These are phyloP conservation scores for Ophiostoma tasmaniense DNA, from an alignment of 2,329 filamentous ascomycete species.

Conservation along the genomic window DNA sequence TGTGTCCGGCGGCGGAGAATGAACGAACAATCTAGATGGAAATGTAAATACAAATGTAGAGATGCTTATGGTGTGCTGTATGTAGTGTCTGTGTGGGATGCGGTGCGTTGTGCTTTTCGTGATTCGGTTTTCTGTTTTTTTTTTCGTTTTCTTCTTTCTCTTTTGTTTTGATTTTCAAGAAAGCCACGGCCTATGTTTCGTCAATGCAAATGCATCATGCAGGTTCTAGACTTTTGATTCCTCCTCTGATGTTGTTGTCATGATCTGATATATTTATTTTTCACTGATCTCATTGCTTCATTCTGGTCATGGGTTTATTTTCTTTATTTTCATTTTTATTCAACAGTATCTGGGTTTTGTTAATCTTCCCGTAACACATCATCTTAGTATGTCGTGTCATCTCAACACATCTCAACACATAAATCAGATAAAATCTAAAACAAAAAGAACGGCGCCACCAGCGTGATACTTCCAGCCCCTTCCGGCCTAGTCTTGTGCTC, in stretches of 20 bases:
- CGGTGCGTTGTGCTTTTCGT: not conserved
- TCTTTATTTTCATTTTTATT: not conserved
- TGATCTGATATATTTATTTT: not conserved
- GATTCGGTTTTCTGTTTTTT: not conserved
- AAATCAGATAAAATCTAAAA: not conserved
- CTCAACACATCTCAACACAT: not conserved
- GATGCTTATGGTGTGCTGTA: not conserved
- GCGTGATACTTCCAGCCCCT: slow-evolving; percentile 17
- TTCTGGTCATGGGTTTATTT: not conserved
- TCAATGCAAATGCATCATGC: not conserved
- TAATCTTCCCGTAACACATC: not conserved
- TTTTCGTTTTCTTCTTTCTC: not conserved
- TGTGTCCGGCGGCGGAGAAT: slow-evolving; percentile 10
- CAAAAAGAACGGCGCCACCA: slow-evolving; percentile 9
- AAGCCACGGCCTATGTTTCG: not conserved
- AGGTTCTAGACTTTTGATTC: not conserved
- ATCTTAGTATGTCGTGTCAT: not conserved
- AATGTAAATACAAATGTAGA: not conserved
- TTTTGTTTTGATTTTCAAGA: not conserved
- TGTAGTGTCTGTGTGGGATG: not conserved
- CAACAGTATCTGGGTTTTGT: not conserved
- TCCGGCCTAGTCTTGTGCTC: slow-evolving; percentile 18
- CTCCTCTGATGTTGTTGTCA: not conserved
- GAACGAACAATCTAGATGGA: not conserved
- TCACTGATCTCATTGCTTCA: not conserved